Evolutionary conservation across 305 asterid genomes (phyloP).

Genomic region (Fraxinus sp.): DNA sequence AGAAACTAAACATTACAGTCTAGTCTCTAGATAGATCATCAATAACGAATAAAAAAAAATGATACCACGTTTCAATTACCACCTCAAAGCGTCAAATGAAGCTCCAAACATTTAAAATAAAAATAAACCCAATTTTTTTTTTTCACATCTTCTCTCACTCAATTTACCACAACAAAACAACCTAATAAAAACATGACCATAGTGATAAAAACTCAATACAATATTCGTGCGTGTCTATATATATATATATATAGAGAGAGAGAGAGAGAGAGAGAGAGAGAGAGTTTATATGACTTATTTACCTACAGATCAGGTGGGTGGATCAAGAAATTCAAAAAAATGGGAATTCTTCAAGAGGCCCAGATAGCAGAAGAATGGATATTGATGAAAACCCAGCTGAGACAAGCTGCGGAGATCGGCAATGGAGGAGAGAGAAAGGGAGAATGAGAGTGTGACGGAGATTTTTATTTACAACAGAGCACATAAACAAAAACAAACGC

Average conservation of each 20-base stretch:
- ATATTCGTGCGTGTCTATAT: neutral
- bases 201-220: conserved; percentile 30
- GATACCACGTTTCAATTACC: conserved; percentile 27
- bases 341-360: conserved; percentile 17
- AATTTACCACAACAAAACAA: conserved; percentile 4
- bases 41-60: neutral
- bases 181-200: conserved; percentile 18
- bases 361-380: conserved; percentile 9
- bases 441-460: conserved; percentile 29
- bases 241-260: neutral
- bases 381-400: conserved; percentile 26
- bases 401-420: conserved; percentile 33
- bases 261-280: neutral
- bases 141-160: conserved; percentile 1
- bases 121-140: neutral
- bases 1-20: neutral
- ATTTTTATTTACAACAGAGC: conserved; percentile 29
- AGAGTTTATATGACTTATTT: neutral
- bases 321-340: conserved; percentile 14
- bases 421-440: conserved; percentile 35
- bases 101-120: conserved; percentile 16
- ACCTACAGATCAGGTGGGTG: conserved; percentile 24
- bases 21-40: neutral
- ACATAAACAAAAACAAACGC: conserved; percentile 29
- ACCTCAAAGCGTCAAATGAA: conserved; percentile 31